These are phyloP conservation scores for Wallacemonas sp. DNA, from an alignment of 208 protist genomes.

Conservation along the genomic window DNA sequence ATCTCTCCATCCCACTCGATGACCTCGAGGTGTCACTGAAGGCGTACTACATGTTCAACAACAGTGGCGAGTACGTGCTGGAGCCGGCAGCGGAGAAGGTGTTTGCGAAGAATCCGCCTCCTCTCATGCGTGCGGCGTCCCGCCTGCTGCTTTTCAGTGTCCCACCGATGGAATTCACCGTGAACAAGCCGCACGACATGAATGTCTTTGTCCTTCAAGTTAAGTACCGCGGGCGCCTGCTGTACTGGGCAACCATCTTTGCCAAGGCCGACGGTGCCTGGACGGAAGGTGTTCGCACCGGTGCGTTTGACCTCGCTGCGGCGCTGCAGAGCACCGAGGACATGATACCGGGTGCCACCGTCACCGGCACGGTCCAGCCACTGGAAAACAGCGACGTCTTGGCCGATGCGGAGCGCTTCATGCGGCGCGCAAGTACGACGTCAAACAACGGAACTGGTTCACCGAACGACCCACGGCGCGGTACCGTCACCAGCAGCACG, in stretches of 20 bases:
- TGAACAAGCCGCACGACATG: constrained; percentile 41
- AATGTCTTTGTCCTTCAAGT: constrained; percentile 52
- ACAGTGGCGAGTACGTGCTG: constrained; percentile 38
- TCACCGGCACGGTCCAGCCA: constrained; percentile 39
- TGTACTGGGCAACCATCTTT: constrained; percentile 63
- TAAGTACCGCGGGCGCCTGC: constrained; percentile 29
- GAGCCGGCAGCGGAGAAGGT: constrained; percentile 32
- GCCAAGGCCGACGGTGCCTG: constrained; percentile 26
- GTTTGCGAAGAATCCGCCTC: constrained; percentile 18
- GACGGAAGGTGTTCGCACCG: constrained; percentile 40
- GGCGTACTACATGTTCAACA: constrained; percentile 55
- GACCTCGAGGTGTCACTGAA: constrained; percentile 46
- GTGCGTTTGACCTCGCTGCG: constrained; percentile 40
- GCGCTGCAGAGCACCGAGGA: constrained; percentile 35
- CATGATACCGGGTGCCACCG: constrained; percentile 24
- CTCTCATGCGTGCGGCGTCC: constrained; percentile 23
- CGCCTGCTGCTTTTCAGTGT: constrained; percentile 35
- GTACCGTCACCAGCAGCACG: neutral
- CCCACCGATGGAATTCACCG: constrained; percentile 41
- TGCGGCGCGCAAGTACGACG: constrained; percentile 9
- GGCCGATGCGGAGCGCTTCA: constrained; percentile 27
- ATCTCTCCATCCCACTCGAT: constrained; percentile 43
- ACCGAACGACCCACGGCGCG: neutral
- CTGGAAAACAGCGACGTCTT: constrained; percentile 28
- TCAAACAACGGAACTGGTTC: neutral